A percentile compares a stretch with the other conserved stretches of the same genome.
Conservation (phyloP, 768 basidiomycete species). For the Leucocoprinus sp. region DNA sequence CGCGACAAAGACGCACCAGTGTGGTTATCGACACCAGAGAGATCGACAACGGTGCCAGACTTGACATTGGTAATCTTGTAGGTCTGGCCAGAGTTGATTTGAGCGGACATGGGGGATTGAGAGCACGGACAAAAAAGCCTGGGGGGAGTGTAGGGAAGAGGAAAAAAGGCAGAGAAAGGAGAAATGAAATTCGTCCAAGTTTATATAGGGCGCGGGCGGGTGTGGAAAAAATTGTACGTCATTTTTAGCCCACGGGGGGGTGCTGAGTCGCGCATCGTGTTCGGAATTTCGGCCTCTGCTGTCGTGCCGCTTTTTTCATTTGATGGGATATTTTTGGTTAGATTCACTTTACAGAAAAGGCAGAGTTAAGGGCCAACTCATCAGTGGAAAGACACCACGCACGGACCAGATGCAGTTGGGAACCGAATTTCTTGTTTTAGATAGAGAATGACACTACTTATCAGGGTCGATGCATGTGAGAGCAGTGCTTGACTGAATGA, state of each 20-base stretch:
- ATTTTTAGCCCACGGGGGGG: not conserved
- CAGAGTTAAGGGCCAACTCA: not conserved
- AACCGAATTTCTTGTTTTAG: too few species aligned
- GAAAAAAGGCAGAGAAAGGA: not conserved
- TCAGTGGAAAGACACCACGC: not conserved
- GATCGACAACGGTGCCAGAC: constrained; percentile 43
- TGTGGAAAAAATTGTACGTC: too few species aligned
- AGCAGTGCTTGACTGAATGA: too few species aligned
- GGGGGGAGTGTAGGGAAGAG: not conserved
- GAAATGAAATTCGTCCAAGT: not conserved
- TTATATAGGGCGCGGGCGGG: too few species aligned
- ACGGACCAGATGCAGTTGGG: constrained; percentile 5
- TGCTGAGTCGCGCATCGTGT: not conserved
- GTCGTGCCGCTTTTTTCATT: constrained; percentile 1
- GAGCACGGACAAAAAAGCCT: not conserved
- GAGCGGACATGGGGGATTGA: constrained; percentile 17
- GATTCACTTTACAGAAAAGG: not conserved
- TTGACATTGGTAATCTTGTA: constrained; percentile 46
- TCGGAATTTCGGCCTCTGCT: not conserved
- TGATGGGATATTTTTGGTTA: not conserved
- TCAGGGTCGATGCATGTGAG: too few species aligned
- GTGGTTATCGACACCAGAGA: constrained; percentile 43
- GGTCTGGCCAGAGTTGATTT: constrained; percentile 26
- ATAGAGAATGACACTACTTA: too few species aligned
- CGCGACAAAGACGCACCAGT: constrained; percentile 31